phyloP scores from a whole-genome alignment of 352 stramenopile species.

The Globisporangium parvum region DNA sequence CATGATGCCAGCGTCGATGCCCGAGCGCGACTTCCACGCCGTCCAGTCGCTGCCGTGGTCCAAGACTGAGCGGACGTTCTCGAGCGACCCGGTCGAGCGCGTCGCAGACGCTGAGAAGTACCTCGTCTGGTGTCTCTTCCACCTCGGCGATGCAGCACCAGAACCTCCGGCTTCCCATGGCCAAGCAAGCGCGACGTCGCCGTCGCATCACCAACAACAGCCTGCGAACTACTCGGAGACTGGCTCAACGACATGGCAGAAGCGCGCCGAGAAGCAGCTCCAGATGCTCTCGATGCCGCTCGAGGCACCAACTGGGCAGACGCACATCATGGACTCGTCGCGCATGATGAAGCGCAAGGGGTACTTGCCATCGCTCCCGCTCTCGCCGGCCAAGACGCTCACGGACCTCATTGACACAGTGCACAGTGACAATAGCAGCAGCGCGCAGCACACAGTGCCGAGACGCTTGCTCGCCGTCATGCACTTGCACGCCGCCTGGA shows the following conservation, averaged over 20 bases:
- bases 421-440: constrained; percentile 14
- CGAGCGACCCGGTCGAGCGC: constrained; percentile 28
- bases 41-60: constrained; percentile 22
- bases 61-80: constrained; percentile 18
- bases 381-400: constrained; percentile 57
- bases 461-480: constrained; percentile 2
- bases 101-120: constrained; percentile 53
- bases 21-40: constrained; percentile 43
- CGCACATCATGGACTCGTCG: constrained; percentile 65
- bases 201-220: not conserved
- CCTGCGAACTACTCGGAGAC: constrained; percentile 5
- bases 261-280: constrained; percentile 59
- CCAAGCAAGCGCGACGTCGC: not conserved
- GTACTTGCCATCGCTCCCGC: constrained; percentile 45
- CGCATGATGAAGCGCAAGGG: constrained; percentile 72
- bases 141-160: constrained; percentile 25
- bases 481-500: constrained; percentile 23
- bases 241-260: constrained; percentile 40
- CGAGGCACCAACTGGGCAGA: constrained; percentile 39
- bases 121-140: constrained; percentile 56
- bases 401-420: constrained; percentile 51
- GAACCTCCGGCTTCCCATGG: not conserved
- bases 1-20: constrained; percentile 74
- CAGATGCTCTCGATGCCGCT: constrained; percentile 64
- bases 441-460: constrained; percentile 5